phyloP scores from a whole-genome alignment of 2,329 filamentous ascomycete species.

The Leptographium lundbergii region DNA sequence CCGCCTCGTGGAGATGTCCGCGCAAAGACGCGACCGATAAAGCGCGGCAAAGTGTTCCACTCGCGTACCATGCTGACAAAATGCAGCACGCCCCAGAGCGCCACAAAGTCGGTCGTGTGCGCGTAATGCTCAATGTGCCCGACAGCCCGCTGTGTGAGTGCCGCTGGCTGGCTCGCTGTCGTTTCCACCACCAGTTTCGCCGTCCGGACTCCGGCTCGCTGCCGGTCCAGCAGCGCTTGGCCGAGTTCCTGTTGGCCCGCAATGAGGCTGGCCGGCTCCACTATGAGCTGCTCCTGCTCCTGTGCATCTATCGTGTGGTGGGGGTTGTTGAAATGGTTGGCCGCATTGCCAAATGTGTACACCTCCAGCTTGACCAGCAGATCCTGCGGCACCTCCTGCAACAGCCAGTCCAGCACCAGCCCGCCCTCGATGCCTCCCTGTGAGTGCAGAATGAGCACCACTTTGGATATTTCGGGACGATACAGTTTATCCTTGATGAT shows the following conservation, averaged over 20 bases:
- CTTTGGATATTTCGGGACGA: slow-evolving; percentile 48
- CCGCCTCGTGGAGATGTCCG: slow-evolving; percentile 36
- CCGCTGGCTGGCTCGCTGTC: slow-evolving; percentile 22
- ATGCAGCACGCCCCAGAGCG: slow-evolving; percentile 60
- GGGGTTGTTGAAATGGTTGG: slow-evolving; percentile 75
- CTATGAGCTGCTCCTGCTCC: slow-evolving; percentile 10
- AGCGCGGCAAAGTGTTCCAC: slow-evolving; percentile 39
- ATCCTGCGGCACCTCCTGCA: slow-evolving; percentile 56
- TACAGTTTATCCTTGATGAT: slow-evolving; percentile 52
- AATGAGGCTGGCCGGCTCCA: not conserved
- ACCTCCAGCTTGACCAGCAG: slow-evolving; percentile 59
- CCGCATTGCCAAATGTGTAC: slow-evolving; percentile 66
- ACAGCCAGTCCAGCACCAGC: slow-evolving; percentile 62
- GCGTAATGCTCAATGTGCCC: slow-evolving; percentile 71
- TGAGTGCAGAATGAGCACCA: slow-evolving; percentile 63
- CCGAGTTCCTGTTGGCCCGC: not conserved
- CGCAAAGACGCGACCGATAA: slow-evolving; percentile 49
- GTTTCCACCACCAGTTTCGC: slow-evolving; percentile 14
- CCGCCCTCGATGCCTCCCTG: slow-evolving; percentile 67
- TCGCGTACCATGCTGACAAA: slow-evolving; percentile 38
- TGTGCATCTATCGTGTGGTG: slow-evolving; percentile 38
- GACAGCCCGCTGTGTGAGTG: slow-evolving; percentile 39
- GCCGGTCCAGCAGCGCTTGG: not conserved
- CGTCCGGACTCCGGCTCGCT: not conserved
- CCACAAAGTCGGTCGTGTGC: slow-evolving; percentile 61